Evolutionary conservation across 768 basidiomycete genomes (phyloP).

Genomic region (Cytidiella melzeri): DNA sequence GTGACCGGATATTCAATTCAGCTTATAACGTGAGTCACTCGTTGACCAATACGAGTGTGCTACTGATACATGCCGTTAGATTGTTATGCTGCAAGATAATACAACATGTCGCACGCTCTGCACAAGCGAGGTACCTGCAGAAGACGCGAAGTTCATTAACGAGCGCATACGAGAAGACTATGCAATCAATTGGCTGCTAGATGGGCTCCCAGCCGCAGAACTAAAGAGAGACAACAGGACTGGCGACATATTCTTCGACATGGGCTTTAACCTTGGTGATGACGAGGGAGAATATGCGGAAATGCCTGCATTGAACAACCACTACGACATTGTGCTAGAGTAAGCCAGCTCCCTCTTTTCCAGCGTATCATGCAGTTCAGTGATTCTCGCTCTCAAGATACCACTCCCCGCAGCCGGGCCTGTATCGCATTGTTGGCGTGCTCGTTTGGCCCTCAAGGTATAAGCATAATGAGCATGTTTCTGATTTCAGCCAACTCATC

Average conservation of each 20-base stretch:
- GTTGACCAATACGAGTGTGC: neutral
- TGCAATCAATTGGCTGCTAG: conserved; percentile 90
- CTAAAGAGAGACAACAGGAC: conserved; percentile 79
- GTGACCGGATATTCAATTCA: conserved; percentile 90
- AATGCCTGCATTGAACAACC: conserved; percentile 78
- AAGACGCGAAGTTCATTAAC: conserved; percentile 86
- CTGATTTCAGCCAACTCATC: too few relatives aligned
- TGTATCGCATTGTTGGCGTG: conserved; percentile 89
- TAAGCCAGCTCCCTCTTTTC: conserved; percentile 27
- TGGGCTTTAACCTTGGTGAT: conserved; percentile 88
- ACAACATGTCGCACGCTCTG: conserved; percentile 76
- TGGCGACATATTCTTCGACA: conserved; percentile 85
- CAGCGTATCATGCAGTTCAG: too few relatives aligned
- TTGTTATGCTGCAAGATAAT: conserved; percentile 76
- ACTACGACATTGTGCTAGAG: conserved; percentile 84
- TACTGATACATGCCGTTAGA: conserved; percentile 34
- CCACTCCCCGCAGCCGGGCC: conserved; percentile 60
- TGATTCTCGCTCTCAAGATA: conserved; percentile 46
- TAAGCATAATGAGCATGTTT: too few relatives aligned
- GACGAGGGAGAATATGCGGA: conserved; percentile 54
- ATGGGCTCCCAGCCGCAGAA: conserved; percentile 91
- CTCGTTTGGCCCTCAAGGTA: conserved; percentile 71
- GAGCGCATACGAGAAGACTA: conserved; percentile 90
- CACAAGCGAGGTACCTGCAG: conserved; percentile 46
- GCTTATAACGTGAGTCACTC: conserved; percentile 67